phyloP scores from a whole-genome alignment of 192 early-diverging fungal genomes.

The Podila clonocystis region DNA sequence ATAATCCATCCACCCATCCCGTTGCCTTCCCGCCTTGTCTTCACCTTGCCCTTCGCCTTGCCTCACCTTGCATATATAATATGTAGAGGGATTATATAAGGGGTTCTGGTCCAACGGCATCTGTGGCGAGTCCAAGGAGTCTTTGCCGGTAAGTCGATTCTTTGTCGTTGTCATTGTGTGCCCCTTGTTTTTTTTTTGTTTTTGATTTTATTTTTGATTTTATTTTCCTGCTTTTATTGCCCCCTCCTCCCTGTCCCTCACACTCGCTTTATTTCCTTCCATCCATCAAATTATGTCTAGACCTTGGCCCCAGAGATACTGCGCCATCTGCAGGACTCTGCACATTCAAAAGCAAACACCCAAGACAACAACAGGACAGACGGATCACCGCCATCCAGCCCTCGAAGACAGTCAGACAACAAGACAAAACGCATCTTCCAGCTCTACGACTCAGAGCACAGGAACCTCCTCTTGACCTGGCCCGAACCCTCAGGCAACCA shows the following conservation, averaged over 20 bases:
- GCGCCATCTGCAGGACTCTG: slow-evolving; percentile 31
- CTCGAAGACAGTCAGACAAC: slow-evolving; percentile 20
- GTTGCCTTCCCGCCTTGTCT: too few relatives aligned
- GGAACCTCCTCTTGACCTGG: slow-evolving; percentile 52
- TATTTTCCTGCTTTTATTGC: neutral
- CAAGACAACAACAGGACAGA: neutral
- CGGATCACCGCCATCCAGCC: slow-evolving; percentile 5
- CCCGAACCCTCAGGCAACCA: slow-evolving; percentile 41
- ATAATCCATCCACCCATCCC: neutral
- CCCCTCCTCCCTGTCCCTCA: neutral
- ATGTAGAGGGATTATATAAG: slow-evolving; percentile 45
- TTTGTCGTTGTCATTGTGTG: neutral
- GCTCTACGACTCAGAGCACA: slow-evolving; percentile 45
- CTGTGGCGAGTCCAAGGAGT: slow-evolving; percentile 47
- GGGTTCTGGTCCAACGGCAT: slow-evolving; percentile 53
- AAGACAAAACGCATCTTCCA: slow-evolving; percentile 55
- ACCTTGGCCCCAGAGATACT: slow-evolving; percentile 45
- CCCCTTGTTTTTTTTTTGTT: neutral
- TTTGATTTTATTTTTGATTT: neutral
- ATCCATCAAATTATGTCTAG: slow-evolving; percentile 2
- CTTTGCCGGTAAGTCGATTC: slow-evolving; percentile 24
- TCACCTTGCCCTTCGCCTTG: too few relatives aligned
- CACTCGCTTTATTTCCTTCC: neutral
- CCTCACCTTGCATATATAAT: neutral
- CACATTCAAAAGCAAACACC: slow-evolving; percentile 15